Base-by-base conservation (phyloP, 2,329 filamentous ascomycete genomes). In the Calonectria hawksworthii region DNA sequence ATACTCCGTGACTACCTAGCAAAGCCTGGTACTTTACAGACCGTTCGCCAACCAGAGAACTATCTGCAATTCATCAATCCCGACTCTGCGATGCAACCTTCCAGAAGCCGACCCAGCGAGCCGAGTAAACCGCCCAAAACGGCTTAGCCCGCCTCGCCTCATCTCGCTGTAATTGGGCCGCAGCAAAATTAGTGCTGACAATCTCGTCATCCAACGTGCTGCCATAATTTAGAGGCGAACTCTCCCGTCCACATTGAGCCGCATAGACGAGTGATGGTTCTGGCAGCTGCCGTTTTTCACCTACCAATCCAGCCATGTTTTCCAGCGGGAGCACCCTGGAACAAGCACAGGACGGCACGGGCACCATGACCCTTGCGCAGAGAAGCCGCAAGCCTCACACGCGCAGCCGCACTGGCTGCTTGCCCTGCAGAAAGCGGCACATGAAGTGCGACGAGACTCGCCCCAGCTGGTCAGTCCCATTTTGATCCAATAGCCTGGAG, bases 401-500 rank as follows among this genome's bases (percentile, higher is more conserved):
- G 8, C 77, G 77, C 4, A 79, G 77, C 30, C 75, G 77, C n/a
- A 77, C 77, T 0, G 77, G 77, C 1, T 79, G 77, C 70, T 70
- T 77, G n/a, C 76, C 75, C 30, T 79, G 77, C 66, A 79, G 77
- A 51, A 64, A 71, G 23, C 65, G 76, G 14, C 77, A 79, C 50
- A 63, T 74, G 11, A 74, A 73, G 69, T 79, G 77, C 13, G 77
- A 79, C 50, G 77, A 79, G 54, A 38, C 28, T 18, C 77, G 74
- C 38, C 77, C 77, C 2, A 36, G 61, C 13, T 79, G 77, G 77
- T 79, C 32, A 72, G 77, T 77, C 44, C n/a, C 10, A 8, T 23
- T 13, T 47, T n/a, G 7, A 18, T 32, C 26, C 28, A n/a, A 47
- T 65, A 23, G n/a, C 11, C 34, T 14, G 56, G 13, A 13, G 4